These are phyloP conservation scores for Saccharomyces pastorianus DNA, from an alignment of 1,139 yeast genomes.

Conservation along the genomic window DNA sequence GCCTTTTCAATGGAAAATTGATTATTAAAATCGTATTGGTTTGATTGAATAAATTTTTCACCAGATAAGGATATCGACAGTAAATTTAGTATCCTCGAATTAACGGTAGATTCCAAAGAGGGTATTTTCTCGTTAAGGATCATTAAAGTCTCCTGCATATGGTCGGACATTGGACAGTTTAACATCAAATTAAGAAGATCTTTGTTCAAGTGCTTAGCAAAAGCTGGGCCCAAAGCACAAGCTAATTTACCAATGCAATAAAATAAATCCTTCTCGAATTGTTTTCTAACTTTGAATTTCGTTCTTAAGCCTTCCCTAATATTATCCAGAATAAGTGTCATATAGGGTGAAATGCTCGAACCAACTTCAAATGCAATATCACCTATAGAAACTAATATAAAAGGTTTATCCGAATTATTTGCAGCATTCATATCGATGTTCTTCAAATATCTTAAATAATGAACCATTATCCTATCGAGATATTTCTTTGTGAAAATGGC, in stretches of 20 bases:
- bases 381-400: slow-evolving; percentile 78
- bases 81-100: slow-evolving; percentile 63
- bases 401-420: slow-evolving; percentile 50
- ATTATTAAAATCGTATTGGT: slow-evolving; percentile 62
- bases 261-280: slow-evolving; percentile 79
- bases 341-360: slow-evolving; percentile 77
- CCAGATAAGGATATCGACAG: slow-evolving; percentile 77
- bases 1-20: slow-evolving; percentile 62
- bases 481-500: slow-evolving; percentile 72
- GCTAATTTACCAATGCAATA: slow-evolving; percentile 85
- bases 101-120: slow-evolving; percentile 64
- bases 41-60: slow-evolving; percentile 74
- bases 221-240: slow-evolving; percentile 87
- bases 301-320: slow-evolving; percentile 74
- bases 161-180: slow-evolving; percentile 72
- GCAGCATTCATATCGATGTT: slow-evolving; percentile 41
- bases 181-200: slow-evolving; percentile 75
- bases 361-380: slow-evolving; percentile 77
- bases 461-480: slow-evolving; percentile 70
- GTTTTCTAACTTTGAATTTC: slow-evolving; percentile 58
- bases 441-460: slow-evolving; percentile 71
- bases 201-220: slow-evolving; percentile 78
- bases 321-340: slow-evolving; percentile 78
- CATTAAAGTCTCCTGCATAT: slow-evolving; percentile 67
- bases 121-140: slow-evolving; percentile 69